Evolutionary conservation across 2,329 filamentous ascomycete species (phyloP).

Genomic region (Arthrobotrys iridis): DNA sequence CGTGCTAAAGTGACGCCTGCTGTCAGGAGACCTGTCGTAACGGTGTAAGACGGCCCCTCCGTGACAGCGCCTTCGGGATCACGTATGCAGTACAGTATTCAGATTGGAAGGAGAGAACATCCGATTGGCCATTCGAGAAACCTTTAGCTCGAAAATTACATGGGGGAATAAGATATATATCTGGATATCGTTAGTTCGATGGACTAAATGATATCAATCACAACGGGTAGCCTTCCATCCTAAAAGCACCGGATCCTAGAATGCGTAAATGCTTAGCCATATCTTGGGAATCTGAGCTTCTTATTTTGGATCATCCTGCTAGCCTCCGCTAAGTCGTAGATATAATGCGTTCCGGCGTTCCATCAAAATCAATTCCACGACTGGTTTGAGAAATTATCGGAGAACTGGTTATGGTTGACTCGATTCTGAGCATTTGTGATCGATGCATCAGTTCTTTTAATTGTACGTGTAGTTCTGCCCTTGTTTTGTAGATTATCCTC

Average conservation of each 20-base stretch:
- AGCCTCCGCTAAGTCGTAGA: background rate
- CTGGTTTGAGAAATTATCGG: background rate
- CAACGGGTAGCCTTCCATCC: no score
- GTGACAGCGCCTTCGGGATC: background rate
- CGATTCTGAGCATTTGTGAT: no score
- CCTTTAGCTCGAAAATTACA: background rate
- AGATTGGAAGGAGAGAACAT: constrained; percentile 27
- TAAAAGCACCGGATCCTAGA: no score
- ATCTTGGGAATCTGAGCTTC: no score
- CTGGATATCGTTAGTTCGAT: no score
- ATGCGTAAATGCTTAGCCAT: no score
- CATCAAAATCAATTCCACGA: background rate
- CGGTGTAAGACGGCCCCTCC: constrained; percentile 31
- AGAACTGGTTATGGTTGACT: background rate
- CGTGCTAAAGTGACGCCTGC: background rate
- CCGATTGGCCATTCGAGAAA: background rate
- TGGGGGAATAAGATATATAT: background rate
- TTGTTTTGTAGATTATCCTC: no score
- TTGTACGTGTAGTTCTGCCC: no score
- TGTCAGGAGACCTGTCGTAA: constrained; percentile 14
- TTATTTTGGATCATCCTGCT: no score
- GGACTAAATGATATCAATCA: no score
- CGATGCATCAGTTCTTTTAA: no score
- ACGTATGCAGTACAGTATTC: no score
- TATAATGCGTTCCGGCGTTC: background rate